phyloP scores from a whole-genome alignment of 441 rosid species.

The Viola pubescens region DNA sequence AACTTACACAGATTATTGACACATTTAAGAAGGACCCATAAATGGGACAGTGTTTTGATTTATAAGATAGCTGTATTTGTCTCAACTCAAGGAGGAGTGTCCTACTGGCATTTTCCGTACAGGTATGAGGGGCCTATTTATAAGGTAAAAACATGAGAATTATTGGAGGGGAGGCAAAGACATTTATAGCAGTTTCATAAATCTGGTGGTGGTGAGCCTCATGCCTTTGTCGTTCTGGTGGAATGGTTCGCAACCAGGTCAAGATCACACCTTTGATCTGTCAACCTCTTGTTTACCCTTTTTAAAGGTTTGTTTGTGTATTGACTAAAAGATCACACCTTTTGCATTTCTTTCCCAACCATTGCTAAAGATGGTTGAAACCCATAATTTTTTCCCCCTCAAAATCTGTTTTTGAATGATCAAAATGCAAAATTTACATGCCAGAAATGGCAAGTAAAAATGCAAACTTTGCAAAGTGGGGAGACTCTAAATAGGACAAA shows the following conservation, averaged over 20 bases:
- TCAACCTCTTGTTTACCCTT: constrained; percentile 9
- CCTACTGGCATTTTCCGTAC: constrained; percentile 12
- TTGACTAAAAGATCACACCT: neutral
- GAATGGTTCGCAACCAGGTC: constrained; percentile 16
- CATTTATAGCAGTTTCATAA: constrained; percentile 10
- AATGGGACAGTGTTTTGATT: too few relatives aligned
- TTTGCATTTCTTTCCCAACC: too few relatives aligned
- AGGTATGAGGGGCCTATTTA: constrained; percentile 21
- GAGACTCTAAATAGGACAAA: too few relatives aligned
- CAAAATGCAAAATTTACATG: constrained; percentile 3
- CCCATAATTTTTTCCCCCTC: neutral
- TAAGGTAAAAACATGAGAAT: constrained; percentile 15
- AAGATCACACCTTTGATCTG: constrained; percentile 19
- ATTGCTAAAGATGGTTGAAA: neutral
- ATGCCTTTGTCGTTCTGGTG: constrained; percentile 21
- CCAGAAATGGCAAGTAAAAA: too few relatives aligned
- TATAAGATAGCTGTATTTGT: constrained; percentile 15
- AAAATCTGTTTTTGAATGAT: neutral
- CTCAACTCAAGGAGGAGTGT: constrained; percentile 13
- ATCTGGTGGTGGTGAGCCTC: constrained; percentile 15
- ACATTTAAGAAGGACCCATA: too few relatives aligned
- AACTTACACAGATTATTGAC: constrained; percentile 3
- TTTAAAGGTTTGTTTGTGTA: neutral
- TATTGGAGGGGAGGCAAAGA: constrained; percentile 20
- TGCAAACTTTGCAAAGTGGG: too few relatives aligned